phyloP scores from a whole-genome alignment of 2,329 filamentous ascomycete species.

The Xylariales sp. region DNA sequence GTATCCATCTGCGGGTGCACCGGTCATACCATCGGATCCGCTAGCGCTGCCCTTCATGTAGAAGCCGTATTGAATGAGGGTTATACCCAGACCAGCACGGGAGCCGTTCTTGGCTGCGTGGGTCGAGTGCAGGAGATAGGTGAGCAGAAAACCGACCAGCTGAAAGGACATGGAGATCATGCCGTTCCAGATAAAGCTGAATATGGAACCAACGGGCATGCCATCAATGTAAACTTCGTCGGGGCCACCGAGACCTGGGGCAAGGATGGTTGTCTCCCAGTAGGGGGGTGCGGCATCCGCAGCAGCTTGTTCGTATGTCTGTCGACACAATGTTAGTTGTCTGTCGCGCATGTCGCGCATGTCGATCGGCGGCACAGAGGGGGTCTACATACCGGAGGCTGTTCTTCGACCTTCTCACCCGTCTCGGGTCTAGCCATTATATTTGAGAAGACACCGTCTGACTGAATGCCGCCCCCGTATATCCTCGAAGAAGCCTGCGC shows the following conservation, averaged over 20 bases:
- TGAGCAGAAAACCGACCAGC: constrained; percentile 93
- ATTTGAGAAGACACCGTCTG: constrained; percentile 96
- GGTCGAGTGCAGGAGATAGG: constrained; percentile 94
- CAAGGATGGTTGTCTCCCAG: constrained; percentile 98
- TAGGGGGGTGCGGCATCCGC: constrained; percentile 95
- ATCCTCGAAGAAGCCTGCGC: constrained; percentile 42
- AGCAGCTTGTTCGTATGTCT: constrained; percentile 98
- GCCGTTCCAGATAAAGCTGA: constrained; percentile 85
- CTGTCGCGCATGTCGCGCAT: constrained; percentile 30
- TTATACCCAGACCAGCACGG: constrained; percentile 88
- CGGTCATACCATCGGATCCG: constrained; percentile 38
- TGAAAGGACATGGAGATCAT: constrained; percentile 98
- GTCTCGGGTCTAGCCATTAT: constrained; percentile 84
- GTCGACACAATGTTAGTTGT: no score
- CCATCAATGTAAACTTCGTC: constrained; percentile 98
- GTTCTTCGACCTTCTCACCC: constrained; percentile 75
- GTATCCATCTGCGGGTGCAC: constrained; percentile 49
- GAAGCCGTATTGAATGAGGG: constrained; percentile 93
- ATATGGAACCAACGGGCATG: constrained; percentile 83
- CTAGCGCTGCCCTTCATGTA: constrained; percentile 75
- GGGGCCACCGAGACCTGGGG: constrained; percentile 80
- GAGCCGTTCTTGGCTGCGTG: constrained; percentile 98
- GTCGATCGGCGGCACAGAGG: neutral
- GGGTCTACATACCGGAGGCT: constrained; percentile 72
- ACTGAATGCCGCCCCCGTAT: constrained; percentile 70